Conservation (phyloP, 1,139 yeast species). For the Debaryomycetaceae sp. region DNA sequence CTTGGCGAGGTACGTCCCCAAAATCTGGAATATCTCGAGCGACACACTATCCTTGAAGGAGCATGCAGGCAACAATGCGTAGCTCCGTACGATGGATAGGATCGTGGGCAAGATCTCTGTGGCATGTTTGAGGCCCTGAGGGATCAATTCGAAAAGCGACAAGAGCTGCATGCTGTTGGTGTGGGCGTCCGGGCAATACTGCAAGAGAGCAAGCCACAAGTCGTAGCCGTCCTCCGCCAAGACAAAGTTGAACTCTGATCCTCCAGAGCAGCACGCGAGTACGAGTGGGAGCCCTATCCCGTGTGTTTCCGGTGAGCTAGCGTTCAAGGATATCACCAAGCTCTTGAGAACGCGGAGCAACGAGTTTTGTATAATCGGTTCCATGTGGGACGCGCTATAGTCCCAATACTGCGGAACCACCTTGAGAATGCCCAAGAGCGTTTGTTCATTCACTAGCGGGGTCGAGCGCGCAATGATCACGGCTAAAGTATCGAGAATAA, state of each 20-base stretch:
- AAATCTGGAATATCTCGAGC: conserved; percentile 33
- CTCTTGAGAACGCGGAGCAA: conserved; percentile 60
- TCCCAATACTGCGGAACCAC: conserved; percentile 75
- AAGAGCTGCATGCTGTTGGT: conserved; percentile 24
- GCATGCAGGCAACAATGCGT: conserved; percentile 27
- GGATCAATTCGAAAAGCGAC: conserved; percentile 33
- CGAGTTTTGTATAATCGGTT: conserved; percentile 62
- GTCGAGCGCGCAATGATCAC: conserved; percentile 55
- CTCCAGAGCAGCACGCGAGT: conserved; percentile 48
- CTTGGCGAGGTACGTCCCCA: conserved; percentile 45
- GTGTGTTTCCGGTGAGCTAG: conserved; percentile 49
- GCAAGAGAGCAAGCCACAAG: conserved; percentile 66
- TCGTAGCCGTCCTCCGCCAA: conserved; percentile 84
- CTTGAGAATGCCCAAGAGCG: conserved; percentile 42
- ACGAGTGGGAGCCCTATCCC: conserved; percentile 59
- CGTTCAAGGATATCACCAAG: conserved; percentile 54
- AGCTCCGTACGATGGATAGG: conserved; percentile 61
- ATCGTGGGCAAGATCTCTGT: conserved; percentile 71
- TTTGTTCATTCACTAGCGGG: conserved; percentile 43
- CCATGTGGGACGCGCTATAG: conserved; percentile 35
- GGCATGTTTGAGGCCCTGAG: conserved; percentile 43
- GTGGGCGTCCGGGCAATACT: conserved; percentile 32
- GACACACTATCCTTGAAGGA: conserved; percentile 36
- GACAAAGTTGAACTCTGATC: conserved; percentile 48
- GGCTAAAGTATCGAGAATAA: conserved; percentile 56